Evolutionary conservation across 2,329 filamentous ascomycete species (phyloP), one percentile per base, ranked within the genome.

Genomic region (Ophiostoma pallidulum): DNA sequence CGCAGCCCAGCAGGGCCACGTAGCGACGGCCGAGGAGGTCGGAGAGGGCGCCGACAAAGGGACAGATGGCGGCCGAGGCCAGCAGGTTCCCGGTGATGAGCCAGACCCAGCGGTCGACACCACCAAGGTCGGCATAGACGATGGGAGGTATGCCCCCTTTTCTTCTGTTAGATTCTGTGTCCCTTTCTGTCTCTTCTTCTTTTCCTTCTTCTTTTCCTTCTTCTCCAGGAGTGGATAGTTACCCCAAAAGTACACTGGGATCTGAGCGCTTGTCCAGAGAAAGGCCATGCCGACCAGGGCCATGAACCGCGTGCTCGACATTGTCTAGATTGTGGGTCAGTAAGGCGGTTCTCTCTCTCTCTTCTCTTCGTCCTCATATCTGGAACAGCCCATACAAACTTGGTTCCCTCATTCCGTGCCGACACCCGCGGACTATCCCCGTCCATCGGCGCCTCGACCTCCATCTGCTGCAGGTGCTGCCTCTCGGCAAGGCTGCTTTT

Each of bases 41-140:
- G 1, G 78, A 82, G 1, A 84, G 62, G 1, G 76, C 74, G 10
- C 82, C 82, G 2, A 86, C 81, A 55, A 86, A 80, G 9, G 77
- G 77, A 50, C 74, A 78, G 2, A 80, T 63, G 3, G 71, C 73
- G 3, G 75, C 75, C 41, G 74, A 69, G 3, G 73, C 68, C n/a
- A 80, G 69, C 7, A 80, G 64, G 53, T 79, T 73, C 14, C 64
- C 68, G 3, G 70, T 63, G 12, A 69, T 67, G 62, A 80, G 73
- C 80, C 78, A 81, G n/a, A 77, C 67, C 72, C 74, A 81, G 52
- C 72, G 65, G 56, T 78, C 74, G 4, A 69, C 63, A 45, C 79
- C 79, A 22, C 79, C 79, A 49, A 84, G 72, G 22, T 78, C 74
- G 12, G 62, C 60, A 59, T 82, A 82, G 47, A 83, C 76, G 52